Conservation (phyloP, 768 basidiomycete species). For the Rhodotorula paludigena region DNA sequence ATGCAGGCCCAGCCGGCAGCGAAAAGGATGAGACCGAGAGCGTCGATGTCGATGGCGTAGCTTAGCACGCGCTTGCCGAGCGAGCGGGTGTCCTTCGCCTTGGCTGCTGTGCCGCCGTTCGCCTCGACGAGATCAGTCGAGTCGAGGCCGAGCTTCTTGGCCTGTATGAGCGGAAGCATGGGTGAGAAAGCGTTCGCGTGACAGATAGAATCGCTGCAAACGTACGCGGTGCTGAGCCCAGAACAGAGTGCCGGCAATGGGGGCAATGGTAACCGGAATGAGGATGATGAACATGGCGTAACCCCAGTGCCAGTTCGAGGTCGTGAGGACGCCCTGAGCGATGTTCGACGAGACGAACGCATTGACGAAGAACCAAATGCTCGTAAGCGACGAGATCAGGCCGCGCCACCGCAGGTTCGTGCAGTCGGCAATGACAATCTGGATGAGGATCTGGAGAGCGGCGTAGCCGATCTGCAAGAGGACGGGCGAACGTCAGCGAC, state of each 20-base stretch:
- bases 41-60: slow-evolving; percentile 38
- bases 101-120: slow-evolving; percentile 21
- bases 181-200: neutral
- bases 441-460: slow-evolving; percentile 49
- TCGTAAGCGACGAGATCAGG: slow-evolving; percentile 29
- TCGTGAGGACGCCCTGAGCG: slow-evolving; percentile 37
- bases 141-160: slow-evolving; percentile 38
- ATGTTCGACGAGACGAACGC: slow-evolving; percentile 50
- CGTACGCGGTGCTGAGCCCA: slow-evolving; percentile 38
- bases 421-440: slow-evolving; percentile 47
- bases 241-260: slow-evolving; percentile 37
- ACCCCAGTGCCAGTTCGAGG: slow-evolving; percentile 47
- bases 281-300: slow-evolving; percentile 50
- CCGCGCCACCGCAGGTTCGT: slow-evolving; percentile 50
- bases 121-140: slow-evolving; percentile 34
- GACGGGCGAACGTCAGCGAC: too few species aligned
- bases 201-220: neutral
- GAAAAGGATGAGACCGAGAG: slow-evolving; percentile 41
- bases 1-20: slow-evolving; percentile 39
- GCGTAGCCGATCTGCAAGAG: slow-evolving; percentile 41
- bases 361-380: slow-evolving; percentile 46
- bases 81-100: slow-evolving; percentile 14
- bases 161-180: neutral
- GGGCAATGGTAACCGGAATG: slow-evolving; percentile 42
- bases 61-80: neutral